A percentile compares a stretch with the other conserved stretches of the same genome.
Evolutionary conservation across 441 rosid species (phyloP).

Genomic region (Pelargonium citronellum): DNA sequence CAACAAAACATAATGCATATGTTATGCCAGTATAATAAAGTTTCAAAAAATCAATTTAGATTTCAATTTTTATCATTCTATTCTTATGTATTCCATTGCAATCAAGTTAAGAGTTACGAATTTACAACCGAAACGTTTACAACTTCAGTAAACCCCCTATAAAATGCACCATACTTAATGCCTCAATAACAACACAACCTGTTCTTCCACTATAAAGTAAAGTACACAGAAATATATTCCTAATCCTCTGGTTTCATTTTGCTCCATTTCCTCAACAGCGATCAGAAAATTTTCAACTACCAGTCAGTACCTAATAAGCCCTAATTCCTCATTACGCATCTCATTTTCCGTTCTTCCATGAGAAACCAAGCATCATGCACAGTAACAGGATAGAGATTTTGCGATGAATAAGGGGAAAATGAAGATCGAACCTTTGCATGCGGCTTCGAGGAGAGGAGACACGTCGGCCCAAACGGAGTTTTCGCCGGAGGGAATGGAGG

Average conservation of each 20-base stretch:
- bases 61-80: neutral
- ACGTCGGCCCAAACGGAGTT: conserved; percentile 83
- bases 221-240: neutral
- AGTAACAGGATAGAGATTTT: neutral
- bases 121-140: neutral
- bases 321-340: neutral
- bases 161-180: neutral
- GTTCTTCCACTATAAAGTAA: neutral
- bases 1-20: neutral
- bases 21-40: neutral
- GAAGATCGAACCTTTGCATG: conserved; percentile 51
- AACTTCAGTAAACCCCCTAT: neutral
- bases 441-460: conserved; percentile 67
- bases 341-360: neutral
- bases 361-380: neutral
- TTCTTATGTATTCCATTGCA: no score
- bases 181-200: neutral
- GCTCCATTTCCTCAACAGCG: neutral
- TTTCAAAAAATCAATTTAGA: neutral
- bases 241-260: neutral
- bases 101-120: neutral
- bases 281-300: neutral
- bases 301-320: neutral
- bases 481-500: conserved; percentile 58
- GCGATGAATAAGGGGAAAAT: neutral